phyloP scores from a whole-genome alignment of 257 asterid genomes.

The Haberlea rhodopensis region DNA sequence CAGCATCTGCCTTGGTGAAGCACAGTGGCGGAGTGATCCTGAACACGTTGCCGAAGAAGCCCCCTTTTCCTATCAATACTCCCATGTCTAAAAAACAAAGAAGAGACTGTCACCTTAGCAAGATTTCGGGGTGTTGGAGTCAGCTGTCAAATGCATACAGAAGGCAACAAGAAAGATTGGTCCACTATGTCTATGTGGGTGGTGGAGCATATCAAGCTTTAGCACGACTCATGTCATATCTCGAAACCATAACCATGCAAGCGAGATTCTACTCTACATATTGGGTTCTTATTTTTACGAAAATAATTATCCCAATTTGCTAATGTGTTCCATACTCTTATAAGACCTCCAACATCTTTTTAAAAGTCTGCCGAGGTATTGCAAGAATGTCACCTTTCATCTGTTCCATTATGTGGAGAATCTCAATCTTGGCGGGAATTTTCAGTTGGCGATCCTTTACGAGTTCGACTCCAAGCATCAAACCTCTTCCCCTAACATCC shows the following conservation, averaged over 20 bases:
- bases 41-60: conserved; percentile 83
- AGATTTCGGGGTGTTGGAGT: background rate
- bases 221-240: too few species aligned
- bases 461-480: conserved; percentile 88
- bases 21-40: conserved; percentile 96
- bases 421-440: conserved; percentile 83
- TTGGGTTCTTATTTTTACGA: too few species aligned
- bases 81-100: conserved; percentile 60
- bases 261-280: too few species aligned
- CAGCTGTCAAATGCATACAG: background rate
- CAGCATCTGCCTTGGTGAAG: conserved; percentile 90
- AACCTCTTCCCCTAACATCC: conserved; percentile 93
- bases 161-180: too few species aligned
- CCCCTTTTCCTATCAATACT: conserved; percentile 86
- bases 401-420: conserved; percentile 64
- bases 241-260: too few species aligned
- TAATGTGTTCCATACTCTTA: too few species aligned
- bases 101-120: background rate
- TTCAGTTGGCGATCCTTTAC: conserved; percentile 68
- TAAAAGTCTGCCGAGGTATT: background rate
- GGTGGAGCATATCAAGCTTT: too few species aligned
- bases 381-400: conserved; percentile 64
- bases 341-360: too few species aligned
- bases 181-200: too few species aligned
- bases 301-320: too few species aligned